A percentile compares a stretch with the other conserved stretches of the same genome.
Conservation (phyloP, 495 filamentous ascomycete genomes). For the Podospora fimiseda region DNA sequence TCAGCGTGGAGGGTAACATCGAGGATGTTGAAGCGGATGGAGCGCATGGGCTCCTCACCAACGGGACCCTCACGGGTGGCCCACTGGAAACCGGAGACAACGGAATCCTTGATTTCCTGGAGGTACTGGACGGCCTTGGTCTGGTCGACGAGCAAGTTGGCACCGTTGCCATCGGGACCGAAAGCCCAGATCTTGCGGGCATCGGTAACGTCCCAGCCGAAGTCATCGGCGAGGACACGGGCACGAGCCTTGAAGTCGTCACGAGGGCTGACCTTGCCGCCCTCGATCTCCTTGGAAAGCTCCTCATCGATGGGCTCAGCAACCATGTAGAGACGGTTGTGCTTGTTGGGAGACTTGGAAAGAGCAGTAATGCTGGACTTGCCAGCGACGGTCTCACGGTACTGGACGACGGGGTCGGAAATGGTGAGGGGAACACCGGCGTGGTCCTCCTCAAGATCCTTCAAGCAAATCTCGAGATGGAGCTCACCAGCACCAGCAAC, state of each 20-base stretch:
- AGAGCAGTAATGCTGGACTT: conserved; percentile 89
- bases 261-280: conserved; percentile 85
- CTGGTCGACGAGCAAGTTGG: conserved; percentile 98
- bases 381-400: conserved; percentile 87
- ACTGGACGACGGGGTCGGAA: conserved; percentile 93
- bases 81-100: conserved; percentile 99
- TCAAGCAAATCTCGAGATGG: conserved; percentile 99
- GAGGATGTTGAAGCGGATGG: conserved; percentile 95
- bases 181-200: conserved; percentile 99
- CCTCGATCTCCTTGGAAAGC: conserved; percentile 82
- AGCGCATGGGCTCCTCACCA: conserved; percentile 96
- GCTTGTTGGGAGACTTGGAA: conserved; percentile 99
- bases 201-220: conserved; percentile 99
- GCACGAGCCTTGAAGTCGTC: conserved; percentile 99
- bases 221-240: conserved; percentile 92
- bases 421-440: conserved; percentile 94
- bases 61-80: conserved; percentile 95
- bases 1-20: conserved; percentile 99
- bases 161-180: conserved; percentile 93
- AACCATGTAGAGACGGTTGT: conserved; percentile 97
- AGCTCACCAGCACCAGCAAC: conserved; percentile 99
- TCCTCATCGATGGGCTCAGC: conserved; percentile 89
- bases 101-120: conserved; percentile 99
- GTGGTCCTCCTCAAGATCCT: conserved; percentile 99
- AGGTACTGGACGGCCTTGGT: conserved; percentile 99